Base-by-base conservation (phyloP, 345 rosid genomes). In the Aethionema arabicum region DNA sequence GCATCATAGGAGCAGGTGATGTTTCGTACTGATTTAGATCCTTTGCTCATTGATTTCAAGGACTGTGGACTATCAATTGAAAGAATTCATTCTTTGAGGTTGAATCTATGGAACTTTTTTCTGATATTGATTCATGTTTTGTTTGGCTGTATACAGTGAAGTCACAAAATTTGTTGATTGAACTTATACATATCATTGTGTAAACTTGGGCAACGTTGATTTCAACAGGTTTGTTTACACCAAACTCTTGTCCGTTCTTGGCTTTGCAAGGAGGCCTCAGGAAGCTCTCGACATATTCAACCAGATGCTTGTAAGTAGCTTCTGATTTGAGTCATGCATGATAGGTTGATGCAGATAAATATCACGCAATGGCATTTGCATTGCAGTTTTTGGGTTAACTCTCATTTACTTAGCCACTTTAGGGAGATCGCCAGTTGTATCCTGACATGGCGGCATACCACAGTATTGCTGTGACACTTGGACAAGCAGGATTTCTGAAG, bases 381-480 rank as follows among this genome's bases (percentile, higher is more conserved):
- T 47, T 51, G 46, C 36, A 50, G 53, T 70, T 57, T 68, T 77
- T 49, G 62, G 73, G 60, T 70, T 73, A 59, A 65, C 72, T 70
- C 70, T 72, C 59, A 62, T 61, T 33, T 41, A 50, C 52, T 46
- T 45, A 54, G 61, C 64, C 54, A 52, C 53, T 74, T 59, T 78
- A 89, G 98, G 91, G 79, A 68, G 88, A 92, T 66, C 73, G 78
- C 66, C 77, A 55, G 66, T 73, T 82, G 54, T 89, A 92, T 80
- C 98, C 96, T 29, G 96, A 89, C 74, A 81, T 92, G 82, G 96
- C 98, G 5, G 86, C 95, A 14, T 92, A 92, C 66, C 96, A 81
- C 44, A 76, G 80, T 72, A 75, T 84, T 69, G 84, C 90, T 61
- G 96, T 86, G 52, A 79, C 93, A 33, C 87, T 92, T 69, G 98